phyloP scores from a whole-genome alignment of 306 rosid species.

The Cucumis sativus region DNA sequence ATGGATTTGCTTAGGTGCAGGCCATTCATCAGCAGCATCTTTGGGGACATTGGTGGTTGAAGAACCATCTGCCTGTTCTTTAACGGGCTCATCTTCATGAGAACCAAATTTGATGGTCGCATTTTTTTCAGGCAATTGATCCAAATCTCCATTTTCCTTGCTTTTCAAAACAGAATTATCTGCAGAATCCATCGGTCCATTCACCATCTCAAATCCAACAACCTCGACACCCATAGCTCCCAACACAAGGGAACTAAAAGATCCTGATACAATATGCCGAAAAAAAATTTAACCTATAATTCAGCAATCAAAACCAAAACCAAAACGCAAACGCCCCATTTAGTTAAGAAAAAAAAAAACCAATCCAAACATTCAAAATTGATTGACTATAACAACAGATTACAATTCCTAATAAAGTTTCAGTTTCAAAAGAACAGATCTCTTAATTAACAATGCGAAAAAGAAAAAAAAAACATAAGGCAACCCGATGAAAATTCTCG shows the following conservation, averaged over 20 bases:
- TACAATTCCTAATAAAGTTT: not conserved
- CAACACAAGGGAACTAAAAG: slow-evolving; percentile 21
- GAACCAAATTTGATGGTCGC: slow-evolving; percentile 72
- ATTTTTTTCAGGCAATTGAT: slow-evolving; percentile 25
- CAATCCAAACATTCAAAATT: not conserved
- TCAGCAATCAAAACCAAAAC: not conserved
- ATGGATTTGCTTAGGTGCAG: slow-evolving; percentile 82
- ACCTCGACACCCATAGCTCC: slow-evolving; percentile 66
- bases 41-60: slow-evolving; percentile 34
- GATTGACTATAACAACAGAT: not conserved
- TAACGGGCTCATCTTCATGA: slow-evolving; percentile 70
- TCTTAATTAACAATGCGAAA: slow-evolving; percentile 9
- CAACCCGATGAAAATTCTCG: not conserved
- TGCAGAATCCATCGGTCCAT: slow-evolving; percentile 50
- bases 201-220: slow-evolving; percentile 76
- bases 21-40: slow-evolving; percentile 89
- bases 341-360: not conserved
- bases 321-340: not conserved
- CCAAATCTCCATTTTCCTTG: slow-evolving; percentile 53
- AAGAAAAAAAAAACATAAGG: not conserved
- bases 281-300: slow-evolving; percentile 6
- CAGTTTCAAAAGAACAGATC: slow-evolving; percentile 9
- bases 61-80: slow-evolving; percentile 33
- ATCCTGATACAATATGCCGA: slow-evolving; percentile 21
- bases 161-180: slow-evolving; percentile 29